Conservation (phyloP, 345 rosid species). For the Alliaria petiolata region DNA sequence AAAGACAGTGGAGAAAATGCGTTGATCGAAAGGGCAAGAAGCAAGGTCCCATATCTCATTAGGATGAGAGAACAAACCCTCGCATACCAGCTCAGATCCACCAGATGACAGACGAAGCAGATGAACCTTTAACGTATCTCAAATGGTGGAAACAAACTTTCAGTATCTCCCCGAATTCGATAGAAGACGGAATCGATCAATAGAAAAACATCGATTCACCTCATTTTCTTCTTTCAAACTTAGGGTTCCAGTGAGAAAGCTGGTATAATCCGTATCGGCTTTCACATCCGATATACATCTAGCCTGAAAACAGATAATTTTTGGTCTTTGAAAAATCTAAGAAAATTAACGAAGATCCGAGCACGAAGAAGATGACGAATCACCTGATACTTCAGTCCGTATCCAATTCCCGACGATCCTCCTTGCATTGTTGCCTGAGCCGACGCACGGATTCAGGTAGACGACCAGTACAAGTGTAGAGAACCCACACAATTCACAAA, state of each 20-base stretch:
- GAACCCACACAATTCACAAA: neutral
- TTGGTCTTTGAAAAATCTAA: neutral
- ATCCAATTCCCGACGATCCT: conserved; percentile 81
- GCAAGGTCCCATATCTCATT: conserved; percentile 92
- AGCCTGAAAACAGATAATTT: conserved; percentile 43
- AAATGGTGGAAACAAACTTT: neutral
- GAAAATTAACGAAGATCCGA: neutral
- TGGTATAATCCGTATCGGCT: conserved; percentile 91
- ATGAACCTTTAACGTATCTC: conserved; percentile 59
- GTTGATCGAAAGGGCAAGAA: conserved; percentile 91
- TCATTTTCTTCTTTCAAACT: conserved; percentile 89
- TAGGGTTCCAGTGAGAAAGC: conserved; percentile 95
- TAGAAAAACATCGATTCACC: conserved; percentile 32
- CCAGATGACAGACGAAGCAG: conserved; percentile 81
- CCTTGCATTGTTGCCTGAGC: conserved; percentile 66
- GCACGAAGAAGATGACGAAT: neutral
- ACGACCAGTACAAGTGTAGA: neutral
- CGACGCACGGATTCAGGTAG: neutral
- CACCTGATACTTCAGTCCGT: conserved; percentile 92
- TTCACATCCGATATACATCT: conserved; percentile 90
- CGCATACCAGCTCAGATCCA: conserved; percentile 84
- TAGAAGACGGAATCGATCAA: neutral
- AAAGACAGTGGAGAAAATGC: conserved; percentile 82
- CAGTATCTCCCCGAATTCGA: conserved; percentile 3
- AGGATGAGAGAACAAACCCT: conserved; percentile 90